Evolutionary conservation across 2,329 filamentous ascomycete species (phyloP), one percentile per base, ranked within the genome.

Genomic region (Colletotrichum echinochloae): DNA sequence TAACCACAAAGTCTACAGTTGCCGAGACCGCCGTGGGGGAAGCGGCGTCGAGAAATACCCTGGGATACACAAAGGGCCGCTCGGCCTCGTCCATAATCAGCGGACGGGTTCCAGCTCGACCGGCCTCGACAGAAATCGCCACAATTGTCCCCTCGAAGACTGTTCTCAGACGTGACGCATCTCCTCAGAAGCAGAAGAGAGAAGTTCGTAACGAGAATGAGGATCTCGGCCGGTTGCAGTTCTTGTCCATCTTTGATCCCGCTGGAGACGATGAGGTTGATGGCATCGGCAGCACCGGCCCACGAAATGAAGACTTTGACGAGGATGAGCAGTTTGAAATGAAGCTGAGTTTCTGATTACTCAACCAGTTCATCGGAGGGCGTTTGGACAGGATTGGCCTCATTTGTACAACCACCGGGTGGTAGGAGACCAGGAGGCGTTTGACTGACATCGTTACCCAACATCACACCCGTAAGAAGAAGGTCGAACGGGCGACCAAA

Each of bases 1-100:
- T 81, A 6, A 81, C 85, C 2, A 81, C 83, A 9, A 87, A 86
- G 71, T 78, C 81, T 57, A 81, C 85, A 0, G 84, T 85, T 12
- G 84, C 88, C 74, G 88, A 90, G 56, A 88, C 89, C 73, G 86
- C 86, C 11, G 84, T 87, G 14, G 91, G 92, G 1, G 86, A 88
- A 28, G 88, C 88, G 7, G 90, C 90, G 7, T 97, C 94, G 1
- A 89, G 91, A 73, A 95, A 90, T 65, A 97, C 94, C 0, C 87
- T 97, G 51, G 95, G 95, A 20, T 97, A 97, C 78, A 93, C 89
- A 66, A 94, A 92, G 79, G 94, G 95, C 41, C 89, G 93, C 41
- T 83, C 83, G 5, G 83, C 86, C 5, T 86, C 84, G 1, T 84
- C 84, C 0, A 79, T 86, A 51, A 76, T 87, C 74, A 65, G 52